Base-by-base conservation (phyloP, 1,139 yeast genomes). In the Candida neerlandica region DNA sequence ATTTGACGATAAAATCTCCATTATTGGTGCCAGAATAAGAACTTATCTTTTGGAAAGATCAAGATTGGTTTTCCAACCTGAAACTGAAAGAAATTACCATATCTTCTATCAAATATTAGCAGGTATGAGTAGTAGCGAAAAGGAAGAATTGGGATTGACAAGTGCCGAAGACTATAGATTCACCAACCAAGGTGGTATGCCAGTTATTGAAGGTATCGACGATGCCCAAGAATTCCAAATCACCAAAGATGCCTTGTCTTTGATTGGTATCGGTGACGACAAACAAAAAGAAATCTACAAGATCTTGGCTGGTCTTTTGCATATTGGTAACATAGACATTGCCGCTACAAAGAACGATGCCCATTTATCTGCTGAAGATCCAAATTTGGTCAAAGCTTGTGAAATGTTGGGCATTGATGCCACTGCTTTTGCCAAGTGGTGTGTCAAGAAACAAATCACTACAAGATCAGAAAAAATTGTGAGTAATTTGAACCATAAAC, bases 381-480 rank as follows among this genome's bases (percentile, higher is more conserved):
- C 96, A 46, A 86, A 84, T 56, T 76, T 94, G 58, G 81, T 81
- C 29, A 85, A 86, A 62, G 97, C 96, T 1, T 86, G 96, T 74
- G 87, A 89, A 53, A 77, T 94, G 46, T 79, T 94, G 52, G 97
- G 96, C 3, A 77, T 94, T 47, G 92, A 91, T 63, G 77, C 97
- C 1, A 58, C 69, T 32, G 70, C 69, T 48, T 90, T 94, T 68
- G 86, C 96, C 43, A 91, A 90, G 69, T 94, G 99, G 98, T 84
- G 90, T 61, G 85, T 86, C 43, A 94, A 94, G 74, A 92, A 90
- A 65, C 98, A 94, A 71, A 90, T 94, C 57, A 82, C 81, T 18
- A 92, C 98, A n/a, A 80, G 98, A 67, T 84, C 91, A 18, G 98
- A 94, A 71, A 91, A 91, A 65, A 92, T 94, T 61, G 83, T 87